A percentile compares a stretch with the other conserved stretches of the same genome.
Conservation (phyloP, 805 yeast genomes). For the Candida broadrunensis region DNA sequence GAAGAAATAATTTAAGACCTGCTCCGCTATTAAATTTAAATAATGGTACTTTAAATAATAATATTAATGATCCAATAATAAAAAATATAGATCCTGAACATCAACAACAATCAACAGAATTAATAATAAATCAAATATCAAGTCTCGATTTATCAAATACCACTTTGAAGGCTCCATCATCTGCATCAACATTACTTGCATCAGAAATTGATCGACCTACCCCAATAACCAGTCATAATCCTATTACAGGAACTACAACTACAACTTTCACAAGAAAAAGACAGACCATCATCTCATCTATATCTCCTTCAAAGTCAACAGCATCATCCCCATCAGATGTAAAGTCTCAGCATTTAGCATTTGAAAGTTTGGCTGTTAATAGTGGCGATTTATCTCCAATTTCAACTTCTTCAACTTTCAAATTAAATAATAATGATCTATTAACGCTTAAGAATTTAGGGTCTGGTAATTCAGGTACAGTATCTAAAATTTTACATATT, state of each 20-base stretch:
- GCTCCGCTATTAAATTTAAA: conserved; percentile 27
- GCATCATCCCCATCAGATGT: conserved; percentile 16
- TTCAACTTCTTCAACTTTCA: conserved; percentile 29
- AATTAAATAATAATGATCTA: conserved; percentile 54
- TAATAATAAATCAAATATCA: conserved; percentile 25
- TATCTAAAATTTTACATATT: conserved; percentile 79
- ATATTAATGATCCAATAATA: conserved; percentile 10
- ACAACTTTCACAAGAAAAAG: conserved; percentile 20
- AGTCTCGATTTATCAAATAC: conserved; percentile 14
- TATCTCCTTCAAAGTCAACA: conserved; percentile 38
- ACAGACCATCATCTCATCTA: conserved; percentile 40
- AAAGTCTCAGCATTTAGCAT: conserved; percentile 2
- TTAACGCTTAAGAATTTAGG: conserved; percentile 78
- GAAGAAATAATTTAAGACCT: conserved; percentile 20
- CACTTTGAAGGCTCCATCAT: not conserved
- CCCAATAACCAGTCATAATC: not conserved
- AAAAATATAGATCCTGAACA: conserved; percentile 22
- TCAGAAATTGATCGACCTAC: not conserved
- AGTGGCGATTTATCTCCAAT: conserved; percentile 23
- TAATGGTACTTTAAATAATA: conserved; percentile 1
- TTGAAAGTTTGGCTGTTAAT: not conserved
- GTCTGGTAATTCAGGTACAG: conserved; percentile 92
- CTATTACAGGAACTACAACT: conserved; percentile 2
- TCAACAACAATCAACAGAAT: conserved; percentile 14
- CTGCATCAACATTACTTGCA: not conserved